Conservation (phyloP, 1,284 basidiomycete genomes). For the Microbotryum silenes-acaulis region DNA sequence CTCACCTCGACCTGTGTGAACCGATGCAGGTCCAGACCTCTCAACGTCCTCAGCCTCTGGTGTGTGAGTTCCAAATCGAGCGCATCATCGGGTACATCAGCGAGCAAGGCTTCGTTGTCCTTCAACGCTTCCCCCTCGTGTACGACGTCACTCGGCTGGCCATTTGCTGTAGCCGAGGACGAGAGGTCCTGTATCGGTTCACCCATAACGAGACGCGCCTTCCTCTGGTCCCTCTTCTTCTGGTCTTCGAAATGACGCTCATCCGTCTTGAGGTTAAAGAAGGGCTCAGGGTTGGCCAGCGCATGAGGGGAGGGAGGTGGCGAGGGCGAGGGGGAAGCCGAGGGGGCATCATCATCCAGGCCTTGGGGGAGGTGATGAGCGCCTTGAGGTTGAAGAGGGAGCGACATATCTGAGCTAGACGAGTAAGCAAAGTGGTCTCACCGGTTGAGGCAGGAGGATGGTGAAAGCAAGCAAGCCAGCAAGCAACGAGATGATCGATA, state of each 20-base stretch:
- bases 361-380: neutral
- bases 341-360: neutral
- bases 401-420: neutral
- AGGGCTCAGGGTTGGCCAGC: neutral
- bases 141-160: slow-evolving; percentile 8
- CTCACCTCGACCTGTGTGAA: slow-evolving; percentile 34
- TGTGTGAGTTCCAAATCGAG: slow-evolving; percentile 87
- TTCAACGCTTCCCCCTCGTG: slow-evolving; percentile 19
- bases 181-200: slow-evolving; percentile 12
- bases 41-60: slow-evolving; percentile 53
- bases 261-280: slow-evolving; percentile 22
- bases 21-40: slow-evolving; percentile 27
- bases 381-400: neutral
- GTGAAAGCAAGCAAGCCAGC: too few species aligned
- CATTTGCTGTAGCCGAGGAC: neutral
- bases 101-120: slow-evolving; percentile 41
- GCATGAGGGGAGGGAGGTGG: neutral
- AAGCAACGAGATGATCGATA: too few species aligned
- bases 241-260: slow-evolving; percentile 34
- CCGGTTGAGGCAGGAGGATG: too few species aligned
- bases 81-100: slow-evolving; percentile 53
- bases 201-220: slow-evolving; percentile 28
- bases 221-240: slow-evolving; percentile 25
- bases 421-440: too few species aligned
- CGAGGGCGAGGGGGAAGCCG: neutral